phyloP scores from a whole-genome alignment of 176 grass and related monocot species.

The Lolium multiflorum region DNA sequence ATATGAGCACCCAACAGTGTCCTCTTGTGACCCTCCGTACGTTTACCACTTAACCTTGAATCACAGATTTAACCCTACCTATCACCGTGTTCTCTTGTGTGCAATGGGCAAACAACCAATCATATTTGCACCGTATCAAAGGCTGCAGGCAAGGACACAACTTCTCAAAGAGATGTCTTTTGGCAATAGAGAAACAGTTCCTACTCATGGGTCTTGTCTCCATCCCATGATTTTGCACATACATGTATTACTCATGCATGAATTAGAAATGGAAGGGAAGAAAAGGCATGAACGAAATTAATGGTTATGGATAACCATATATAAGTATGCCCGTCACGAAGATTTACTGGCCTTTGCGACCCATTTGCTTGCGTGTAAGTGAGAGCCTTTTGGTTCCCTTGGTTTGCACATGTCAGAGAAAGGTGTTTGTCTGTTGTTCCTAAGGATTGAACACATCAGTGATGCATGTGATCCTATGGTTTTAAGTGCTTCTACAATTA shows the following conservation, averaged over 20 bases:
- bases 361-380: neutral
- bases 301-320: slow-evolving; percentile 18
- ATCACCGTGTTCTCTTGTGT: slow-evolving; percentile 2
- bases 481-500: neutral
- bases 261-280: slow-evolving; percentile 8
- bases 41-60: neutral
- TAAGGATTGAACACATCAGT: neutral
- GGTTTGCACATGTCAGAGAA: slow-evolving; percentile 1
- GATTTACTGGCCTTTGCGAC: neutral
- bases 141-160: neutral
- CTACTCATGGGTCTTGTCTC: neutral
- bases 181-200: slow-evolving; percentile 4
- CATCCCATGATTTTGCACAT: neutral
- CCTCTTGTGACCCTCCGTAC: neutral
- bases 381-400: neutral
- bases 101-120: neutral
- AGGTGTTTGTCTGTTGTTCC: neutral
- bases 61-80: slow-evolving; percentile 1
- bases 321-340: neutral
- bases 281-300: neutral
- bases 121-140: neutral
- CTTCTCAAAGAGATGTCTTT: slow-evolving; percentile 6
- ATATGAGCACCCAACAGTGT: neutral
- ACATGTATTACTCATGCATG: slow-evolving; percentile 4
- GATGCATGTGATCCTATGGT: neutral